Base-by-base conservation (phyloP, 176 grass and related monocot species). In the Oryza nivara region DNA sequence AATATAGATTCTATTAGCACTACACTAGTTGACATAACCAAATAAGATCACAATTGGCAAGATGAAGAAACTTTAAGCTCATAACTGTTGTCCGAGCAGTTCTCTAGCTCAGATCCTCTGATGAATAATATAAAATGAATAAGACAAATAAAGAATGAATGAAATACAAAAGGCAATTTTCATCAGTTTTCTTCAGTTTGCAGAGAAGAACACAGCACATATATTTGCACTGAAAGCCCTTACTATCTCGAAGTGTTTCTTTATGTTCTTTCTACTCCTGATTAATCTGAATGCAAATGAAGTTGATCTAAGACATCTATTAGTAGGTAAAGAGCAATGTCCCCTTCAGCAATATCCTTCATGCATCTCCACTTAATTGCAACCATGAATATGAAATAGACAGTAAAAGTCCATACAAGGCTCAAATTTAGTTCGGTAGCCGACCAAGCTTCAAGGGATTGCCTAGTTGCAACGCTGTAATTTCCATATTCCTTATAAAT, bases 401-500 rank as follows among this genome's bases (percentile, higher is more conserved):
- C 26, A 9, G 11, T 76, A 38, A 64, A 35, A 84, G 47, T 85
- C 86, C 93, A 87, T 92, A 95, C 96, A 83, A 98, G 92, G 85
- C 89, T 89, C 80, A 95, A 82, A 85, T 98, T 91, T 75, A 98
- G 28, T 80, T 95, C 89, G 35, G 61, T 56, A 40, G 81, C 87
- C 77, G 85, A 87, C 96, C 96, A 98, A 81, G 89, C 85, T 92
- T 98, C 96, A 87, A 98, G 91, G 76, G 96, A 98, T 41, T 92
- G 96, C 80, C 87, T 98, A 70, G 93, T 98, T 76, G 85, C 58
- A 45, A 79, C 38, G 65, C 77, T 95, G 70, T 92, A 98, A 47
- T 87, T 92, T 85, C 88, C 86, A 73, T 95, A 98, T 26, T 89
- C 85, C 70, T 83, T 90, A 79, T 89, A 46, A 87, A 95, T 92